Evolutionary conservation across 2,329 filamentous ascomycete genomes (phyloP).

Genomic region (Penicillium palitans): DNA sequence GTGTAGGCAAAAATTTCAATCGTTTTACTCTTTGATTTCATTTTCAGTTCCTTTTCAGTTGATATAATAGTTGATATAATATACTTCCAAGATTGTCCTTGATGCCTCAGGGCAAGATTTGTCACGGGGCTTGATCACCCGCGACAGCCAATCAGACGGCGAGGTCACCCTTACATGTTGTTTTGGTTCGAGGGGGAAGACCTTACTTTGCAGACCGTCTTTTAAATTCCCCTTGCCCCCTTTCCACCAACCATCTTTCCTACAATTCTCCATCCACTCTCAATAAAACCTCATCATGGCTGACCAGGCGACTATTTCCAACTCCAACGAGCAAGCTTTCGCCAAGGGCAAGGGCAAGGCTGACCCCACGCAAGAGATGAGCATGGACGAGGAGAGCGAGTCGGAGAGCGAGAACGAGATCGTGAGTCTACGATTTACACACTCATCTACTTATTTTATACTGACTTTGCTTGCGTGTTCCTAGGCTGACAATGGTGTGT

Average conservation of each 20-base stretch:
- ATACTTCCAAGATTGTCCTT: background rate
- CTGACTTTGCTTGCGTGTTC: constrained; percentile 11
- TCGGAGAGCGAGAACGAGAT: constrained; percentile 57
- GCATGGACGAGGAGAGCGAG: constrained; percentile 71
- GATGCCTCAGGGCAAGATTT: constrained; percentile 18
- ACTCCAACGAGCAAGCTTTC: constrained; percentile 45
- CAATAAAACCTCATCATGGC: constrained; percentile 32
- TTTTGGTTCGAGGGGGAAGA: constrained; percentile 26
- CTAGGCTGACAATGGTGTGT: constrained; percentile 29
- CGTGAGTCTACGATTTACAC: constrained; percentile 28
- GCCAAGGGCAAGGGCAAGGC: constrained; percentile 88
- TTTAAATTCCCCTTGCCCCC: constrained; percentile 18
- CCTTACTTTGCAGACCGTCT: constrained; percentile 29
- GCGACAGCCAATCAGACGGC: constrained; percentile 21
- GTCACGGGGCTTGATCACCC: constrained; percentile 18
- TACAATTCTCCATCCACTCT: constrained; percentile 17
- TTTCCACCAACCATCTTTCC: constrained; percentile 22
- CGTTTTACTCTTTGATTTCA: background rate
- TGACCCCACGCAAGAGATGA: constrained; percentile 57
- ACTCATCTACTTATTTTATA: background rate
- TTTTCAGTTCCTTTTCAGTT: background rate
- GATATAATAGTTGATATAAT: background rate
- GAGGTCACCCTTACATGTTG: constrained; percentile 24
- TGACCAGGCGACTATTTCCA: constrained; percentile 36
- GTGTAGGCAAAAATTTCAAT: no score